Evolutionary conservation across 371 early-diverging fungal species (phyloP).

Genomic region (Mortierella sp.): DNA sequence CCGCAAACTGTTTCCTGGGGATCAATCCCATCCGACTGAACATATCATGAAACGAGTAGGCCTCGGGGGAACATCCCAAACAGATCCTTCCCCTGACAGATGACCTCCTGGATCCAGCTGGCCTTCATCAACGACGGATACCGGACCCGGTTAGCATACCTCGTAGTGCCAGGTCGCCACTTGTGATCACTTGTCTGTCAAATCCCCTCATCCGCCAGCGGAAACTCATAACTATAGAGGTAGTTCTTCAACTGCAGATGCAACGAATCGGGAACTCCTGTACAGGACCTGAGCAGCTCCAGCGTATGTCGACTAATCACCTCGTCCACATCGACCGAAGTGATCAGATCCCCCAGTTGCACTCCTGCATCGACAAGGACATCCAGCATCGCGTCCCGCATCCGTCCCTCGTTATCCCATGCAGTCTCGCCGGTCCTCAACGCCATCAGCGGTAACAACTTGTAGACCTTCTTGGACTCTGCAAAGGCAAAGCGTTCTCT

Average conservation of each 20-base stretch:
- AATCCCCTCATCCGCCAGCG: constrained; percentile 51
- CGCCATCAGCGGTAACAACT: constrained; percentile 37
- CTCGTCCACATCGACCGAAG: constrained; percentile 59
- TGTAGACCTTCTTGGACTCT: constrained; percentile 63
- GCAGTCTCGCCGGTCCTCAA: constrained; percentile 58
- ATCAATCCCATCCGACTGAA: constrained; percentile 58
- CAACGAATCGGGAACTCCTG: constrained; percentile 60
- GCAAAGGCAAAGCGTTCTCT: constrained; percentile 64
- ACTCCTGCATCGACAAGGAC: constrained; percentile 54
- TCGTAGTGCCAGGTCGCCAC: constrained; percentile 41
- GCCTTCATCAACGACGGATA: constrained; percentile 9
- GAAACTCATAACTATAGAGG: constrained; percentile 70
- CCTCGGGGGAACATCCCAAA: constrained; percentile 67
- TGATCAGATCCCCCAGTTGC: constrained; percentile 39
- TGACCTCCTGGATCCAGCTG: constrained; percentile 13
- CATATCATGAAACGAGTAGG: constrained; percentile 63
- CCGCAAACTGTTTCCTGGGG: constrained; percentile 50
- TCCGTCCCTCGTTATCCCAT: constrained; percentile 62
- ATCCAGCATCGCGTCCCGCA: constrained; percentile 60
- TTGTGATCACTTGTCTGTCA: constrained; percentile 64
- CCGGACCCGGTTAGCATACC: constrained; percentile 40
- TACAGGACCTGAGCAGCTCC: constrained; percentile 51
- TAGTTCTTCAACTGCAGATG: constrained; percentile 66
- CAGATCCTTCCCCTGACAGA: constrained; percentile 30
- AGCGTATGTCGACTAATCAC: constrained; percentile 39